Evolutionary conservation across 331 rosid genomes (phyloP), one percentile per base, ranked within the genome.

Genomic region (Quercus tomentella): DNA sequence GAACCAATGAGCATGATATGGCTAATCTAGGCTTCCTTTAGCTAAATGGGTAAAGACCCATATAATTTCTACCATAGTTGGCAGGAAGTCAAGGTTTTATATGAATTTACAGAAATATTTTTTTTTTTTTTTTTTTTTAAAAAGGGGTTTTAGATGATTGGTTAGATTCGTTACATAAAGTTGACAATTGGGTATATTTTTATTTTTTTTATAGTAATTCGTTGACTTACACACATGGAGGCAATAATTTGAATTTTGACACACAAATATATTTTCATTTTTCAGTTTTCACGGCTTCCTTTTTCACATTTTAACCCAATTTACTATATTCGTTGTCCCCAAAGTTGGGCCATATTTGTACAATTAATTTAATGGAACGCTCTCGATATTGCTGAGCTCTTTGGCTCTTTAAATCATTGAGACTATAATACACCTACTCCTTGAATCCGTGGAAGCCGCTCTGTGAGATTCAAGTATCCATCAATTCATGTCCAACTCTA

Each of bases 401-500:
- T 12, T 12, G 12, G 30, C 28, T 28, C 70, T 22, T 63, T 63
- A n/a, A 26, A 28, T 63, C 3, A 63, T 5, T n/a, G 25, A 12
- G 45, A 41, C 11, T 2, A 37, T 37, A 41, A 41, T 41, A 41
- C 8, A 41, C 45, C 45, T 41, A 41, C 45, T 41, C 45, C 45
- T 41, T 41, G 45, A 41, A 41, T 41, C 45, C 45, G 25, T 63
- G 70, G 16, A 63, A 26, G 15, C 25, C 16, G 35, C 70, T 6
- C 70, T 61, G 54, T 49, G 54, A 41, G 35, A 25, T 56, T 60
- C 63, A 62, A 72, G 73, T 45, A 49, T 20, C 86, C 79, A 83
- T 86, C 89, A 75, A 67, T 41, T 41, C 45, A 41, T 41, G 45
- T 41, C 45, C 12, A 41, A 41, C 81, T 60, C 77, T 61, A 84